Evolutionary conservation across 257 asterid genomes (phyloP).

Genomic region (Linaria vulgaris): DNA sequence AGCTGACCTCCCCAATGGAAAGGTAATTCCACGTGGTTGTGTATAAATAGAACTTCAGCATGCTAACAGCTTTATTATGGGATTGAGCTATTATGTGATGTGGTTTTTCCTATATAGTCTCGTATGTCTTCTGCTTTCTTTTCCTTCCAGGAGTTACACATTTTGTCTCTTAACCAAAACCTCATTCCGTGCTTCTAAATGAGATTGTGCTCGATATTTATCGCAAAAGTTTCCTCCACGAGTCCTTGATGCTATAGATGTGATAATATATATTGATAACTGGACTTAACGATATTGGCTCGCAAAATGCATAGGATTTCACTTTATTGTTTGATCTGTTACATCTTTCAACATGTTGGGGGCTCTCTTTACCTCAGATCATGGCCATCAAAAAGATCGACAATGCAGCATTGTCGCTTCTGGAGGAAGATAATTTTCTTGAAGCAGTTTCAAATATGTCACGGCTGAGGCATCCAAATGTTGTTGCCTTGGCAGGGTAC

Average conservation of each 20-base stretch:
- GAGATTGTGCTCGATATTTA: conserved; percentile 10
- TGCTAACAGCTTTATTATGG: conserved; percentile 14
- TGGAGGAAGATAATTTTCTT: conserved; percentile 88
- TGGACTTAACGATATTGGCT: neutral
- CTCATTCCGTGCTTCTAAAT: neutral
- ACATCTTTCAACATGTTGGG: neutral
- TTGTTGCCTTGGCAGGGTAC: conserved; percentile 81
- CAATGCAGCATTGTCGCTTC: conserved; percentile 80
- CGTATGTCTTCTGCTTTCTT: neutral
- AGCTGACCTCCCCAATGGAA: conserved; percentile 84
- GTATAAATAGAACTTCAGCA: conserved; percentile 4
- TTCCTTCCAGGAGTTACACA: neutral
- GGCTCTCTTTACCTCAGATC: conserved; percentile 36
- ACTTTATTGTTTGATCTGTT: neutral
- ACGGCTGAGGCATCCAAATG: conserved; percentile 84
- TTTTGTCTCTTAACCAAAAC: conserved; percentile 8
- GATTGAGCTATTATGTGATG: neutral
- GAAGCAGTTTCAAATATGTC: conserved; percentile 93
- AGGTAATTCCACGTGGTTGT: conserved; percentile 51
- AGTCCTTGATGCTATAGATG: conserved; percentile 6
- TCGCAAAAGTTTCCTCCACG: neutral
- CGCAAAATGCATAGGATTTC: neutral
- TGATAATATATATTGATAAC: conserved; percentile 4
- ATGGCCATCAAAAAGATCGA: conserved; percentile 90
- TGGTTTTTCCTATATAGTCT: conserved; percentile 1